These are phyloP conservation scores for Encephalitozoon romaleae DNA, from an alignment of 371 early-diverging fungal genomes.

Conservation along the genomic window DNA sequence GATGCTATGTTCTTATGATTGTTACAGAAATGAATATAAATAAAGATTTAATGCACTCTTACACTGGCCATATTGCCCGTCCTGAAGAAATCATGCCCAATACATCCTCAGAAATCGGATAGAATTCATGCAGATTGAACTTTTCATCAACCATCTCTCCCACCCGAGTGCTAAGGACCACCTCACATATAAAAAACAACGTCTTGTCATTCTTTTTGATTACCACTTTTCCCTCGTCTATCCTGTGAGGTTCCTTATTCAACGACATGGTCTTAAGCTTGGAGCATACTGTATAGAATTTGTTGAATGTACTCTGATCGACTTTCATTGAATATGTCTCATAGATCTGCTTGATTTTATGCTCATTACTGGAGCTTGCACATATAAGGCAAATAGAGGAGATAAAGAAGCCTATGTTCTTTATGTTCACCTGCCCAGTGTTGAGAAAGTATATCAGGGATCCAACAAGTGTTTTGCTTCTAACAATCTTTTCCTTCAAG, in stretches of 20 bases:
- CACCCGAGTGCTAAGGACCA: neutral
- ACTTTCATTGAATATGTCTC: slow-evolving; percentile 2
- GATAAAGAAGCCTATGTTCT: neutral
- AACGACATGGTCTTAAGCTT: neutral
- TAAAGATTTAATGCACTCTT: slow-evolving; percentile 6
- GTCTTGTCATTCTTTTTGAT: neutral
- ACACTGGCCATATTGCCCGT: neutral
- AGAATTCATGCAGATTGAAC: neutral
- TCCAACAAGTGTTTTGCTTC: neutral
- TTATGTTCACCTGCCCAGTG: neutral
- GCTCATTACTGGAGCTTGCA: neutral
- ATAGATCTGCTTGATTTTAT: neutral
- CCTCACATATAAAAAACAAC: neutral
- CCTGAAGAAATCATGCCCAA: neutral
- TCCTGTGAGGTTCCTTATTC: neutral
- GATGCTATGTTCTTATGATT: slow-evolving; percentile 23
- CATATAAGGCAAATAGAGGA: neutral
- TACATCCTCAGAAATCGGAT: neutral
- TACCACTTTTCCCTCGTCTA: neutral
- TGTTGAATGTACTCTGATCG: slow-evolving; percentile 1
- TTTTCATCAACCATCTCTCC: neutral
- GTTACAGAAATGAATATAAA: slow-evolving; percentile 22
- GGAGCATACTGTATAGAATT: neutral
- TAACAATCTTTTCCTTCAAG: neutral
- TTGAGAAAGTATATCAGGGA: slow-evolving; percentile 3